Conservation (phyloP, 257 asterid genomes). For the Primulina eburnea region DNA sequence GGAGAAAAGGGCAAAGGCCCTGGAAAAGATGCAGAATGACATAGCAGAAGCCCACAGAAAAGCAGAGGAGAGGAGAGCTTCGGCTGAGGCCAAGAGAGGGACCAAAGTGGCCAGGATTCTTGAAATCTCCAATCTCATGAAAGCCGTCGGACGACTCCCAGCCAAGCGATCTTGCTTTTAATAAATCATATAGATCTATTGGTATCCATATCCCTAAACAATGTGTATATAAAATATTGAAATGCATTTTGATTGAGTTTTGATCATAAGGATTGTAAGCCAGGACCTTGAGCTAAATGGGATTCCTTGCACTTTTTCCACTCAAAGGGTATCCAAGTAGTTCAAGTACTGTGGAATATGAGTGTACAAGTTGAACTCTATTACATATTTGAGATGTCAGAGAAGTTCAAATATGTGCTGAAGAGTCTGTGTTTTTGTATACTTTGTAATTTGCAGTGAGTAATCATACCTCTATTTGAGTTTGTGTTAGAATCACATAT, state of each 20-base stretch:
- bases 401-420: neutral
- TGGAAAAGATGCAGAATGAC: constrained; percentile 87
- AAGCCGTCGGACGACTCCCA: constrained; percentile 88
- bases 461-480: neutral
- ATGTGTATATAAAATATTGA: neutral
- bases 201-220: neutral
- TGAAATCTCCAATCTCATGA: constrained; percentile 77
- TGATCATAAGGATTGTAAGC: neutral
- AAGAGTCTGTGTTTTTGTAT: neutral
- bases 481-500: too few species aligned
- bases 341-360: neutral
- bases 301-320: neutral
- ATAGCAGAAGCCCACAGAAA: constrained; percentile 70
- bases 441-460: neutral
- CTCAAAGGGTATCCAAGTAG: neutral
- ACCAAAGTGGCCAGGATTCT: constrained; percentile 55
- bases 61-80: constrained; percentile 92
- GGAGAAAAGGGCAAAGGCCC: constrained; percentile 76
- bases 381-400: neutral
- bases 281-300: neutral
- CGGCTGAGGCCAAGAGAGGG: constrained; percentile 89
- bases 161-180: constrained; percentile 78
- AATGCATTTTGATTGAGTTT: neutral
- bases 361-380: neutral
- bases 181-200: neutral